Base-by-base conservation (phyloP, 148 eudicot genomes). In the Fagopyrum tataricum region DNA sequence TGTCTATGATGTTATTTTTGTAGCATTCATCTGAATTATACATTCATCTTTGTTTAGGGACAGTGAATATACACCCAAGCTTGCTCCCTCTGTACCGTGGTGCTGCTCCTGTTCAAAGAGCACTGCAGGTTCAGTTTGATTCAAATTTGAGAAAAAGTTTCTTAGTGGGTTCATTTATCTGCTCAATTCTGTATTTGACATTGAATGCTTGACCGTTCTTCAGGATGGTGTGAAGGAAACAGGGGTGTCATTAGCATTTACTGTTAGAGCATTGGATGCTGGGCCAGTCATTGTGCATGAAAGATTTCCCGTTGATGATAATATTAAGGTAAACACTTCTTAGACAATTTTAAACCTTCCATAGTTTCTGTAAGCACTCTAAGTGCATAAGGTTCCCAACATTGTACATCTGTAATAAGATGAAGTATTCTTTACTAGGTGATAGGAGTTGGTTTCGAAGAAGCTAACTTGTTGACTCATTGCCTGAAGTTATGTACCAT, bases 81-180 rank as follows among this genome's bases (percentile, higher is more conserved):
- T 72, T 95, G 85, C 86, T 95, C 75, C 99, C 99, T 78, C 80
- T 91, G 44, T 95, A 95, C 78, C 99, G 99, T 72, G 99, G 99
- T 62, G 99, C 99, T 72, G 96, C 99, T 79, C 99, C 99, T 78
- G 97, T 95, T 84, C 99, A 95, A 82, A 90, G 99, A 82, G 99
- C 99, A 62, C 76, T 95, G 85, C 91, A 91, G 97, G 99, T 95
- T 82, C 53, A 72, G 40, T 48, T 40, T 66, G 68, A 62, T 74
- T 75, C 55, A 67, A 46, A 31, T 61, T 24, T 61, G 5, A 31
- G 5, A 31, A 13, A 62, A 62, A 4, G 0, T 62, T n/a, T 64
- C 20, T 21, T 4, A 59, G 15, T 7, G 69, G 42, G 44, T 15
- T 64, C 18, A 31, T 31, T 37, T 64, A 39, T 18, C 8, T 14